Evolutionary conservation across 2,329 filamentous ascomycete genomes (phyloP).

Genomic region (Aspergillus clavatus): DNA sequence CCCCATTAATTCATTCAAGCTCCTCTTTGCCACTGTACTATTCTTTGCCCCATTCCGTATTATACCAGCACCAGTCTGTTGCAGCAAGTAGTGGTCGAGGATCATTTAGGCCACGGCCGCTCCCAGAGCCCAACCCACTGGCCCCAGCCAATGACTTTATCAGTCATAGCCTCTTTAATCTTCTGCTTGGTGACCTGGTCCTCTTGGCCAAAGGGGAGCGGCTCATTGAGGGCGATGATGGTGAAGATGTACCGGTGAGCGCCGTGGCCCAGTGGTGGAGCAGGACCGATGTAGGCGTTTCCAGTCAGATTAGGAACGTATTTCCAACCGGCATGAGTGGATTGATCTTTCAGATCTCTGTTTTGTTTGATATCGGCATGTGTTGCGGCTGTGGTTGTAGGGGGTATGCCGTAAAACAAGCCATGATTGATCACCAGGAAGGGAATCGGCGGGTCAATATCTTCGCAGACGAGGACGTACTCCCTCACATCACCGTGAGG

Average conservation of each 20-base stretch:
- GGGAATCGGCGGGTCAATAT: conserved; percentile 27
- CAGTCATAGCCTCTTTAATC: conserved; percentile 24
- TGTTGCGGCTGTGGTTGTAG: conserved; percentile 11
- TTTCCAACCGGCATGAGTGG: conserved; percentile 25
- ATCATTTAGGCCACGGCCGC: conserved; percentile 19
- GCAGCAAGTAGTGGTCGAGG: conserved; percentile 19
- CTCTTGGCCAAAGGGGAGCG: conserved; percentile 16
- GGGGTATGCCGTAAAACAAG: conserved; percentile 28
- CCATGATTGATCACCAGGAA: conserved; percentile 26
- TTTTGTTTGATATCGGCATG: conserved; percentile 16
- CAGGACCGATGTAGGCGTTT: conserved; percentile 23
- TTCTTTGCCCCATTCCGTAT: not conserved
- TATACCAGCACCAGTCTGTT: conserved; percentile 21
- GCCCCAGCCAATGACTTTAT: conserved; percentile 29
- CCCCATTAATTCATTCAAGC: too few relatives aligned
- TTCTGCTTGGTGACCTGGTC: conserved; percentile 23
- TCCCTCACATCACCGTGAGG: conserved; percentile 15
- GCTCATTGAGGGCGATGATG: conserved; percentile 25
- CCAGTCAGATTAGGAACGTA: conserved; percentile 25
- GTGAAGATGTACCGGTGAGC: conserved; percentile 31
- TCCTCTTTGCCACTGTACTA: too few relatives aligned
- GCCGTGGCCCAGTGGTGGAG: conserved; percentile 28
- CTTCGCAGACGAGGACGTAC: conserved; percentile 29
- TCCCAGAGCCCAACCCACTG: conserved; percentile 31
- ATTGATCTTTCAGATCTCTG: conserved; percentile 5